A percentile compares a stretch with the other conserved stretches of the same genome.
Evolutionary conservation across 176 grass and related monocot species (phyloP).

Genomic region (Alopecurus myosuroides): DNA sequence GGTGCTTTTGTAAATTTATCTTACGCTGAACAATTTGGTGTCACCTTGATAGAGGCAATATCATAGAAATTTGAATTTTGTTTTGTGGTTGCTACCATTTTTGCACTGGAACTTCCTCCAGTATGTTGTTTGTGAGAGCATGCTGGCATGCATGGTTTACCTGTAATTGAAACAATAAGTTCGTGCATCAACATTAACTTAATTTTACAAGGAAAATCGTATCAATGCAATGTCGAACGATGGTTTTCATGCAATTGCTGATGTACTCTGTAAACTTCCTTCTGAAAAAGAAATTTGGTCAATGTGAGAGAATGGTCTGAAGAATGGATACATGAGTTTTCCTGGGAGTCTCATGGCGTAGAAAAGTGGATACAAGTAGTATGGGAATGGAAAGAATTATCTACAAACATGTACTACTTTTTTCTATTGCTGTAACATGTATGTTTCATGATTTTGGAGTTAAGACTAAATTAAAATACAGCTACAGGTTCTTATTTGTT

Average conservation of each 20-base stretch:
- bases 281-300: conserved; percentile 68
- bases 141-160: conserved; percentile 68
- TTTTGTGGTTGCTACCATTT: not conserved
- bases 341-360: too few relatives aligned
- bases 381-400: too few relatives aligned
- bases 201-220: not conserved
- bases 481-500: too few relatives aligned
- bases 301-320: conserved; percentile 60
- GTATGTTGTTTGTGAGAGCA: conserved; percentile 5
- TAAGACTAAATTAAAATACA: too few relatives aligned
- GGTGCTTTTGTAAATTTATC: conserved; percentile 72
- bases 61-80: not conserved
- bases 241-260: conserved; percentile 59
- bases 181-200: conserved; percentile 1
- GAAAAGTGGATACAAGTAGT: too few relatives aligned
- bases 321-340: conserved; percentile 77
- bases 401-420: too few relatives aligned
- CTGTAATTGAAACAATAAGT: conserved; percentile 74
- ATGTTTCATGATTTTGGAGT: too few relatives aligned
- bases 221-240: conserved; percentile 46
- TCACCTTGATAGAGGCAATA: too few relatives aligned
- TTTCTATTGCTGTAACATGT: too few relatives aligned
- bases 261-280: conserved; percentile 63
- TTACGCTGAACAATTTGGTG: conserved; percentile 66
- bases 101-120: not conserved